Percentiles rank a stretch among this genome's conserved stretches.
Evolutionary conservation across 2,329 filamentous ascomycete genomes (phyloP).

Genomic region (Sordariomycetes sp.): DNA sequence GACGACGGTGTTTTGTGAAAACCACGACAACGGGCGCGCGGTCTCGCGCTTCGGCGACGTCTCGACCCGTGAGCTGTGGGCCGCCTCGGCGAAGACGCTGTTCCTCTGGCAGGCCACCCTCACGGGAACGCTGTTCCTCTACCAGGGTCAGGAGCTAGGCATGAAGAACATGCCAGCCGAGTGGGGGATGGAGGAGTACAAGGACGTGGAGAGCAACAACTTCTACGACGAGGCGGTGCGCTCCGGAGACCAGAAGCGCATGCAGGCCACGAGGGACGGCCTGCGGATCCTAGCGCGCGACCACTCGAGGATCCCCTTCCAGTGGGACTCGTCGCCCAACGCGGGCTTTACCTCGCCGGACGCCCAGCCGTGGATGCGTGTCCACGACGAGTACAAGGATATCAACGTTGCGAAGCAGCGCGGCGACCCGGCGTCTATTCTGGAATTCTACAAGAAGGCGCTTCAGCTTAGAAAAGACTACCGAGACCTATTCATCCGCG

Average conservation of each 20-base stretch:
- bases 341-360: constrained; percentile 50
- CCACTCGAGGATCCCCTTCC: constrained; percentile 61
- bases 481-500: constrained; percentile 53
- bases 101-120: constrained; percentile 45
- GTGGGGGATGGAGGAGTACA: constrained; percentile 56
- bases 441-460: constrained; percentile 50
- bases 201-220: constrained; percentile 51
- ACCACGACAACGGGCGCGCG: constrained; percentile 54
- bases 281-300: constrained; percentile 52
- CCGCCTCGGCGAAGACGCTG: constrained; percentile 46
- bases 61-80: constrained; percentile 33
- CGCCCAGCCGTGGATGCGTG: constrained; percentile 56
- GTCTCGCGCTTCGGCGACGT: constrained; percentile 44
- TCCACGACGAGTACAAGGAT: constrained; percentile 47
- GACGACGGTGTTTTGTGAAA: constrained; percentile 56
- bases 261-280: constrained; percentile 24
- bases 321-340: constrained; percentile 50
- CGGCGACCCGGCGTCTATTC: constrained; percentile 50
- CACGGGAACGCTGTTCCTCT: constrained; percentile 54
- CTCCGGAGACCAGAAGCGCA: constrained; percentile 22
- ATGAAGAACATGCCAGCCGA: constrained; percentile 52
- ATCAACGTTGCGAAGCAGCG: constrained; percentile 49
- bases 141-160: constrained; percentile 61
- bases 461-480: constrained; percentile 48
- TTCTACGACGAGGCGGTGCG: constrained; percentile 24